Evolutionary conservation across 2,329 filamentous ascomycete genomes (phyloP).

Genomic region (Alternaria sp.): DNA sequence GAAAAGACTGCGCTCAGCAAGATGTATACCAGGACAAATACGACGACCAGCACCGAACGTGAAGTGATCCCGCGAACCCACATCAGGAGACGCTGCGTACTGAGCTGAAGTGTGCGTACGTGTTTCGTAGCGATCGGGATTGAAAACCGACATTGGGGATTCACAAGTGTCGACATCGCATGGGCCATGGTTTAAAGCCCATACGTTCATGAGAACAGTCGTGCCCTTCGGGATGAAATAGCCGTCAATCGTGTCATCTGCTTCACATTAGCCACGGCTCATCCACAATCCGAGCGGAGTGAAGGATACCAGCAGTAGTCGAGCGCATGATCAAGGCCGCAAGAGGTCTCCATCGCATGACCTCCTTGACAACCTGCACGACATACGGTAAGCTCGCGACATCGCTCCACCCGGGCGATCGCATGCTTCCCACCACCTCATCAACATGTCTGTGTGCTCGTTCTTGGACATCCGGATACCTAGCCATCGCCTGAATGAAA

Average conservation of each 20-base stretch:
- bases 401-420: constrained; percentile 18
- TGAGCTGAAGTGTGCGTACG: constrained; percentile 43
- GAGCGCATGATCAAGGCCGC: background rate
- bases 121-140: constrained; percentile 46
- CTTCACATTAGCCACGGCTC: constrained; percentile 32
- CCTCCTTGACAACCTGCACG: constrained; percentile 35
- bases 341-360: constrained; percentile 44
- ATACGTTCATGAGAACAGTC: constrained; percentile 39
- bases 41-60: constrained; percentile 58
- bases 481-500: constrained; percentile 5
- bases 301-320: background rate
- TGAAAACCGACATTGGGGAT: constrained; percentile 24
- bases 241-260: constrained; percentile 50
- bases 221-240: constrained; percentile 38
- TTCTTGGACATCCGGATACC: constrained; percentile 22
- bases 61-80: constrained; percentile 53
- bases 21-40: constrained; percentile 59
- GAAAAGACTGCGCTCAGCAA: constrained; percentile 59
- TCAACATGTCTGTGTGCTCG: constrained; percentile 44
- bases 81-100: constrained; percentile 44
- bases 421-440: constrained; percentile 22
- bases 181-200: constrained; percentile 24
- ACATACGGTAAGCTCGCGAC: constrained; percentile 32
- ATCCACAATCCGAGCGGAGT: background rate
- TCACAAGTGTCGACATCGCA: constrained; percentile 29